Percentiles rank a stretch among this genome's conserved stretches.
Conservation (phyloP, 805 yeast species). For the Lachancea quebecensis region DNA sequence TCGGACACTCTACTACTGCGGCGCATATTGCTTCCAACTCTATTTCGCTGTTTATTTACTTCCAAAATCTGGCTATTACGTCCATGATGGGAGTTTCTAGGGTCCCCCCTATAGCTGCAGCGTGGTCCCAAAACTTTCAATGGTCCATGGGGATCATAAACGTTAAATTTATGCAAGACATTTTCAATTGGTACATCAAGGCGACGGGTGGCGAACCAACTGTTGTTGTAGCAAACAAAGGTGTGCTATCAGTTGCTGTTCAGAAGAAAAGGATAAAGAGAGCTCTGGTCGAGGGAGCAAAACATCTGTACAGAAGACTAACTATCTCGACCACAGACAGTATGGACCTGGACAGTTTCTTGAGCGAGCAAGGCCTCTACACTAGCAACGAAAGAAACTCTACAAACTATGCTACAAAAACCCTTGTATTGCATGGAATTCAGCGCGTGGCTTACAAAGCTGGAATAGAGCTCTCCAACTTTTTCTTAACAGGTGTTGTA, state of each 20-base stretch:
- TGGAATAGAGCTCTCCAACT: conserved; percentile 74
- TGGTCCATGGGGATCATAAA: conserved; percentile 93
- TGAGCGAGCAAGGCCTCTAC: conserved; percentile 47
- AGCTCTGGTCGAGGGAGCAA: conserved; percentile 9
- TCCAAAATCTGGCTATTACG: conserved; percentile 86
- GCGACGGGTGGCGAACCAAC: conserved; percentile 88
- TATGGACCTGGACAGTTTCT: conserved; percentile 42
- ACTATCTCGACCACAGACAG: conserved; percentile 29
- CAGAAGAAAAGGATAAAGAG: conserved; percentile 43
- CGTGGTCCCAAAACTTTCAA: conserved; percentile 95
- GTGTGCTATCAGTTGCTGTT: conserved; percentile 74
- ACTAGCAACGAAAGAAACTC: conserved; percentile 65
- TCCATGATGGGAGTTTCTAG: conserved; percentile 91
- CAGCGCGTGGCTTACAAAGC: conserved; percentile 85
- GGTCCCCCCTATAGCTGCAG: conserved; percentile 94
- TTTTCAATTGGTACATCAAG: conserved; percentile 91
- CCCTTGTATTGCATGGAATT: conserved; percentile 81
- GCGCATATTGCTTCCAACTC: conserved; percentile 97
- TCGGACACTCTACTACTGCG: conserved; percentile 88
- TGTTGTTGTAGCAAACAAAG: conserved; percentile 57
- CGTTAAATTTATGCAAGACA: conserved; percentile 67
- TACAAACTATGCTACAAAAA: conserved; percentile 51
- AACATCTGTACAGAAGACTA: conserved; percentile 33
- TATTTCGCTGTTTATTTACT: conserved; percentile 84
- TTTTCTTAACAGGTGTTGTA: conserved; percentile 80